Evolutionary conservation across 1,284 basidiomycete genomes (phyloP).

Genomic region (Rhizoctonia solani): DNA sequence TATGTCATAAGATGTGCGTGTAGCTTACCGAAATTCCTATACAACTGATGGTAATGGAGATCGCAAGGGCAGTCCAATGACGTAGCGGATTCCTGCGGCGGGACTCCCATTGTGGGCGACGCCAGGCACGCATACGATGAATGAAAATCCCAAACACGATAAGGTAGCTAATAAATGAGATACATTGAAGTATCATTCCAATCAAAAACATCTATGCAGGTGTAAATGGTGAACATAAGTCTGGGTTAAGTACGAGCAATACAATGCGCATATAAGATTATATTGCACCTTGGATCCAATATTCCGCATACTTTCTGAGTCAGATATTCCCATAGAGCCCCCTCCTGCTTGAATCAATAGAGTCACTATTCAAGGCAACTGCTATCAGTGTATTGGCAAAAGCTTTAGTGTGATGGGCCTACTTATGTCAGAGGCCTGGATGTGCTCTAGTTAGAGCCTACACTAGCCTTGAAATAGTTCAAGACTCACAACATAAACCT

Average conservation of each 20-base stretch:
- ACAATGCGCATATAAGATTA: too few species aligned
- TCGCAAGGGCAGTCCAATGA: neutral
- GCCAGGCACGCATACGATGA: constrained; percentile 52
- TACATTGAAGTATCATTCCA: constrained; percentile 64
- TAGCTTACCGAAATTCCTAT: neutral
- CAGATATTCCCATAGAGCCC: neutral
- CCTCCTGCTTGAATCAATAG: neutral
- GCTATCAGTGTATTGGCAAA: neutral
- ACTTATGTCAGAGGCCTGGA: neutral
- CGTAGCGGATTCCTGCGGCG: neutral
- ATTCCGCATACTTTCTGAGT: neutral
- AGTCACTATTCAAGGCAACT: neutral
- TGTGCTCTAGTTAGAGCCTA: neutral
- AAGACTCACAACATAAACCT: neutral
- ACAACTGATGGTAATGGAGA: neutral
- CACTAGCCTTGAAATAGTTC: neutral
- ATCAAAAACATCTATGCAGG: constrained; percentile 60
- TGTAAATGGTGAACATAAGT: too few species aligned
- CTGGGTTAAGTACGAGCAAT: too few species aligned
- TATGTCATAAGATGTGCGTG: neutral
- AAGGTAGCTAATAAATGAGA: constrained; percentile 67
- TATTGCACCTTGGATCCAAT: neutral
- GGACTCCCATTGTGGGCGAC: constrained; percentile 31
- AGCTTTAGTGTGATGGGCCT: neutral
- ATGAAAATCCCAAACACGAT: constrained; percentile 63